Percentiles rank a stretch among this genome's conserved stretches.
Conservation (phyloP, 495 filamentous ascomycete genomes). For the Penicillium atrosanguineum region DNA sequence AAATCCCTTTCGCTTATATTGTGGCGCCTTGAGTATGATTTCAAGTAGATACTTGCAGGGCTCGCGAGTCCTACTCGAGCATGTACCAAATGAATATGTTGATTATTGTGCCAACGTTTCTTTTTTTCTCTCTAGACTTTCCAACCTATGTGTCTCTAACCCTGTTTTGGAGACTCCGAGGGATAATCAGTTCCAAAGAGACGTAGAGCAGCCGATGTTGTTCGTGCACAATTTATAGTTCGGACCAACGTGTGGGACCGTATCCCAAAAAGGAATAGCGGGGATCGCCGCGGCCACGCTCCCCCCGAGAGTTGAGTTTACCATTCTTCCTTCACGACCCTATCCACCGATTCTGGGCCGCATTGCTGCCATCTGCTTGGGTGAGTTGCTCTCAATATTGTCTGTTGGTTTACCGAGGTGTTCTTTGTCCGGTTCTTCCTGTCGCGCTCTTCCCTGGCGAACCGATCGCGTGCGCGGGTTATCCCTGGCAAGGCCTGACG, state of each 20-base stretch:
- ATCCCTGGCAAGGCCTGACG: conserved; percentile 19
- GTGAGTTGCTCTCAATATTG: background rate
- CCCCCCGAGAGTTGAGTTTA: conserved; percentile 3
- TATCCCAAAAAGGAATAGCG: conserved; percentile 16
- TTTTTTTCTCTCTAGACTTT: too few relatives aligned
- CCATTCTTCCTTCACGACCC: background rate
- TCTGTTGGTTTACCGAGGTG: background rate
- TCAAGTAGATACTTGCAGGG: too few relatives aligned
- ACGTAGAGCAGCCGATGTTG: background rate
- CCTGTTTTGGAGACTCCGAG: too few relatives aligned
- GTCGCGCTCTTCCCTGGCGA: conserved; percentile 1
- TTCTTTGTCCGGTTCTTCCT: background rate
- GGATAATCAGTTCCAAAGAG: too few relatives aligned
- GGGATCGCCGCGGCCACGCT: conserved; percentile 12
- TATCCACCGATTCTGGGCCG: background rate
- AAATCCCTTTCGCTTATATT: too few relatives aligned
- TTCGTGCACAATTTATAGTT: background rate
- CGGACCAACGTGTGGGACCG: background rate
- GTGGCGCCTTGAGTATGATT: too few relatives aligned
- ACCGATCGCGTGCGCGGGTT: conserved; percentile 21
- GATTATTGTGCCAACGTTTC: too few relatives aligned
- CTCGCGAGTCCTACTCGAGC: too few relatives aligned
- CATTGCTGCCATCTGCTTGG: background rate
- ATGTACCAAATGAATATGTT: too few relatives aligned
- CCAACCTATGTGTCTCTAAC: too few relatives aligned